Conservation (phyloP, 164 flowering plant genomes). For the Stephania yunnanensis region DNA sequence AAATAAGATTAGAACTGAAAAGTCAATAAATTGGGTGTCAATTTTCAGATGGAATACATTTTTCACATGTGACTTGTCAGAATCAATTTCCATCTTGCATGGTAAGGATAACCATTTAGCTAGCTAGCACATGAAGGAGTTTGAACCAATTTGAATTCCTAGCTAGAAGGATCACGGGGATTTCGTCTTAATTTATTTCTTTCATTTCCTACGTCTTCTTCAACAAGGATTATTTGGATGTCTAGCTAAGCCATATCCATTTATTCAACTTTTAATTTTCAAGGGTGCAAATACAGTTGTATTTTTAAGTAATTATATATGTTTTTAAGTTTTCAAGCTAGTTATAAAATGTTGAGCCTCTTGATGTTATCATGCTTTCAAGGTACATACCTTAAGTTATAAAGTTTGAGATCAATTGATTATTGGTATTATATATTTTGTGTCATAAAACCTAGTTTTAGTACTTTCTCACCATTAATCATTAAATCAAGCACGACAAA, state of each 20-base stretch:
- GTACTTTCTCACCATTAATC: no score
- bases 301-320: no score
- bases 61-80: neutral
- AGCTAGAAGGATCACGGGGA: neutral
- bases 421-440: no score
- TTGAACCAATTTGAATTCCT: neutral
- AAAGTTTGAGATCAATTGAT: no score
- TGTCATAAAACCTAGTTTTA: no score
- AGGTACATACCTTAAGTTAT: no score
- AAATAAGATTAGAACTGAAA: neutral
- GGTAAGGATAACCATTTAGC: neutral
- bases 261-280: neutral
- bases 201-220: neutral
- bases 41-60: neutral
- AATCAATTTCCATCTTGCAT: neutral
- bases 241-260: neutral
- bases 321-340: no score
- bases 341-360: no score
- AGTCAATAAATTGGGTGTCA: neutral
- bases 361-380: no score
- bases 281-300: no score
- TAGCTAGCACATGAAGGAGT: neutral
- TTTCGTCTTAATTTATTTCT: neutral
- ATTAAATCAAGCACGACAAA: no score
- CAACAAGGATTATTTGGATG: neutral